These are phyloP conservation scores for Epichloe bromicola DNA, from an alignment of 2,329 filamentous ascomycete genomes.

Conservation along the genomic window DNA sequence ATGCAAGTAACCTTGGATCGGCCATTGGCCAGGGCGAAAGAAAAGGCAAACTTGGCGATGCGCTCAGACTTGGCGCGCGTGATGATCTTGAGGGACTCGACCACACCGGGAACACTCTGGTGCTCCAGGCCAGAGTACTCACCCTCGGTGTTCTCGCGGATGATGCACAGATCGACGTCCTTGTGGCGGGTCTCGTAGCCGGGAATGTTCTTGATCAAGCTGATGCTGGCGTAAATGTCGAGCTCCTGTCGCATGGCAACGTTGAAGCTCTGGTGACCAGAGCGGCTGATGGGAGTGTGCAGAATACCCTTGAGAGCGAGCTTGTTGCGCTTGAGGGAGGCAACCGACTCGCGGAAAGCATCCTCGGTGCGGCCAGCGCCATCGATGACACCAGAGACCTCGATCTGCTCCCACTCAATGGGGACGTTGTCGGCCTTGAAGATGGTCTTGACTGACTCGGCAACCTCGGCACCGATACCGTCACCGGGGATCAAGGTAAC, in stretches of 20 bases:
- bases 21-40: slow-evolving; percentile 96
- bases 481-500: slow-evolving; percentile 98
- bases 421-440: slow-evolving; percentile 99
- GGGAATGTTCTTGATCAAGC: slow-evolving; percentile 98
- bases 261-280: slow-evolving; percentile 98
- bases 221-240: slow-evolving; percentile 97
- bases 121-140: slow-evolving; percentile 99
- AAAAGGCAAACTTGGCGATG: slow-evolving; percentile 97
- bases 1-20: slow-evolving; percentile 99
- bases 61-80: slow-evolving; percentile 98
- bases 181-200: slow-evolving; percentile 96
- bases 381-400: slow-evolving; percentile 81
- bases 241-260: slow-evolving; percentile 97
- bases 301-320: slow-evolving; percentile 97
- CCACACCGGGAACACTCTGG: slow-evolving; percentile 89
- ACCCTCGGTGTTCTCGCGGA: slow-evolving; percentile 99
- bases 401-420: slow-evolving; percentile 97
- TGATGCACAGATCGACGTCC: slow-evolving; percentile 96
- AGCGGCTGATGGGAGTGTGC: slow-evolving; percentile 91
- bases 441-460: slow-evolving; percentile 95
- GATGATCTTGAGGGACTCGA: slow-evolving; percentile 99
- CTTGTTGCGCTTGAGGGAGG: slow-evolving; percentile 96
- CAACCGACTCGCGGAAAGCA: slow-evolving; percentile 88
- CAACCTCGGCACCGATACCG: slow-evolving; percentile 94
- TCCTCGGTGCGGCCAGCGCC: slow-evolving; percentile 75